These are phyloP conservation scores for Clarireedia monteithiana DNA, from an alignment of 2,329 filamentous ascomycete species.

Conservation along the genomic window DNA sequence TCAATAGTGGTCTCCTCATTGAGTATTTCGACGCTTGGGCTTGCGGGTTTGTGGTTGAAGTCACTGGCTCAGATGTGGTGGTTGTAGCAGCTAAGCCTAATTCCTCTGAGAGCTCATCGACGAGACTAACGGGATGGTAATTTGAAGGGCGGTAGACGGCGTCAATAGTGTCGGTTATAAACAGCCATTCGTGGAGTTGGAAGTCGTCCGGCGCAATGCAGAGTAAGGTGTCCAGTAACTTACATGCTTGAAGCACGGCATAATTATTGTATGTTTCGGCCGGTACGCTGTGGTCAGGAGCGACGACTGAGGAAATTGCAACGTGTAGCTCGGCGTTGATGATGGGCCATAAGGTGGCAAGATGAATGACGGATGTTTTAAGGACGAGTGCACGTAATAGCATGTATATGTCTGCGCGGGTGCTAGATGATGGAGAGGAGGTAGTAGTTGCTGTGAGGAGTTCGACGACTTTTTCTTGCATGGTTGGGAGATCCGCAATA, in stretches of 20 bases:
- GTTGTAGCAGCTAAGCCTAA: slow-evolving; percentile 35
- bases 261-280: slow-evolving; percentile 69
- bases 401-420: slow-evolving; percentile 84
- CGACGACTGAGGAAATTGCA: slow-evolving; percentile 66
- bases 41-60: slow-evolving; percentile 8
- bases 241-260: slow-evolving; percentile 83
- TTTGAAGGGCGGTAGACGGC: slow-evolving; percentile 75
- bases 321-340: slow-evolving; percentile 80
- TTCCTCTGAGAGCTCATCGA: slow-evolving; percentile 76
- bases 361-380: slow-evolving; percentile 68
- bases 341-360: slow-evolving; percentile 83
- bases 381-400: slow-evolving; percentile 75
- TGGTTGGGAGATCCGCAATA: slow-evolving; percentile 61
- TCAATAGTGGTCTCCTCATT: slow-evolving; percentile 34
- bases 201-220: slow-evolving; percentile 89
- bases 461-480: slow-evolving; percentile 81
- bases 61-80: slow-evolving; percentile 10
- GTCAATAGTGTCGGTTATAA: slow-evolving; percentile 93
- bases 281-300: slow-evolving; percentile 53
- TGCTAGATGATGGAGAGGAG: slow-evolving; percentile 86
- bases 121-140: slow-evolving; percentile 65
- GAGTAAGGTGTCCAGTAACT: slow-evolving; percentile 83
- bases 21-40: slow-evolving; percentile 19
- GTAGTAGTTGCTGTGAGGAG: slow-evolving; percentile 75
- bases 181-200: slow-evolving; percentile 96